Base-by-base conservation (phyloP, 306 rosid genomes). In the Glycine tomentella region DNA sequence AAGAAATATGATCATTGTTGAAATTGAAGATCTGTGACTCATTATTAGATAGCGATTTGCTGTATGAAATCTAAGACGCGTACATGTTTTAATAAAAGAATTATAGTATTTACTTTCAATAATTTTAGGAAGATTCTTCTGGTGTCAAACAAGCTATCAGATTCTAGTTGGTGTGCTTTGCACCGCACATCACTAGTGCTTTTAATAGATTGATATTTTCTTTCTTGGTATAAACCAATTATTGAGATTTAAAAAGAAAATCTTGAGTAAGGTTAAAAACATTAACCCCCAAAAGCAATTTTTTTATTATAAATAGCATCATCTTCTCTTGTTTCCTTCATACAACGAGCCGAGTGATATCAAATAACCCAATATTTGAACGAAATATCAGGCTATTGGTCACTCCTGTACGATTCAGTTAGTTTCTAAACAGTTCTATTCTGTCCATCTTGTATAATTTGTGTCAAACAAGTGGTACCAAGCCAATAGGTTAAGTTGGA, bases 401-500 rank as follows among this genome's bases (percentile, higher is more conserved):
- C 82, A 36, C 16, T 25, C 7, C 2, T 3, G 11, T 17, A 48
- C 38, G 51, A 42, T 66, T 66, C 17, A 3, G 25, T 8, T 66
- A 3, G 14, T 53, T 67, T 67, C 72, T 16, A 15, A 44, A 44
- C 16, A 42, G 52, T 42, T 44, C 7, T 69, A 15, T 49, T 3
- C 17, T 0, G 40, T 11, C 68, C 17, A 16, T n/a, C 6, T 2
- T 7, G 44, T 12, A 33, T 69, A 80, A 61, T 75, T 42, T 16
- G 48, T 31, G 46, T 25, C 31, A 25, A 8, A 42, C 20, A 66
- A 4, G 61, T 17, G 46, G 55, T 15, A 9, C 25, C 20, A 17
- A 49, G 36, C 62, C 36, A 10, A 38, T 44, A 52, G 34, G 49
- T 65, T 57, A 72, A 63, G 53, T 77, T 38, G 48, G 53, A 76